Evolutionary conservation across 139 green algal species (phyloP).

Genomic region (Pleodorina starrii): DNA sequence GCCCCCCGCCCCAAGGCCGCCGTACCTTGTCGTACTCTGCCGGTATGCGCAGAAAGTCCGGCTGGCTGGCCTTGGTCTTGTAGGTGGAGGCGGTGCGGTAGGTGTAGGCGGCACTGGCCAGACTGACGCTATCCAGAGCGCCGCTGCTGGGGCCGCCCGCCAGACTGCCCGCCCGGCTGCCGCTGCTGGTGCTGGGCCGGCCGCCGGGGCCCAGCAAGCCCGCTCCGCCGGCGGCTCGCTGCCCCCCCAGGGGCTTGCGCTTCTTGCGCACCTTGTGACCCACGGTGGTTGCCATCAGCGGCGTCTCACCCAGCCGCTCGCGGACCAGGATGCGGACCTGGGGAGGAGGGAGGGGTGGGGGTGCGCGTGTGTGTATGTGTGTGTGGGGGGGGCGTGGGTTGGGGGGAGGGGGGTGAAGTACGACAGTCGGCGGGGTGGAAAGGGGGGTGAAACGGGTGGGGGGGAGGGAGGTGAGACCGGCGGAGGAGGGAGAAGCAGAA

Average conservation of each 20-base stretch:
- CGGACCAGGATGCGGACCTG: constrained; percentile 58
- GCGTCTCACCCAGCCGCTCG: constrained; percentile 56
- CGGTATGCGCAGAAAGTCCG: constrained; percentile 64
- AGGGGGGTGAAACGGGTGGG: no score
- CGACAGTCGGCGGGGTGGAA: no score
- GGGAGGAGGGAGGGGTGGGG: background rate
- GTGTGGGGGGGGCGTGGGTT: no score
- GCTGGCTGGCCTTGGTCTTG: constrained; percentile 48
- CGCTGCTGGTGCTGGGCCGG: background rate
- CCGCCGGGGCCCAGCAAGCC: background rate
- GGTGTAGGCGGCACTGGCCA: constrained; percentile 51
- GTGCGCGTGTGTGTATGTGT: background rate
- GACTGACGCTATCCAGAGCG: background rate
- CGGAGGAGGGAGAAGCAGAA: no score
- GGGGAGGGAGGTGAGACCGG: no score
- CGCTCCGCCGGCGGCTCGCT: background rate
- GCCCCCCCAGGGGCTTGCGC: background rate
- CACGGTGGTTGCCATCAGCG: constrained; percentile 27
- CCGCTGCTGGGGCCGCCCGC: background rate
- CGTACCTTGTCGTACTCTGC: constrained; percentile 69
- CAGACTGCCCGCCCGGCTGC: background rate
- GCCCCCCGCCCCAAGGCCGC: background rate
- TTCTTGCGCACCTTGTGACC: constrained; percentile 57
- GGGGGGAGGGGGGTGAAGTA: no score
- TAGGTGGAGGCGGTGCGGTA: constrained; percentile 47